Evolutionary conservation across 768 basidiomycete species (phyloP).

Genomic region (Kwoniella dejecticola): DNA sequence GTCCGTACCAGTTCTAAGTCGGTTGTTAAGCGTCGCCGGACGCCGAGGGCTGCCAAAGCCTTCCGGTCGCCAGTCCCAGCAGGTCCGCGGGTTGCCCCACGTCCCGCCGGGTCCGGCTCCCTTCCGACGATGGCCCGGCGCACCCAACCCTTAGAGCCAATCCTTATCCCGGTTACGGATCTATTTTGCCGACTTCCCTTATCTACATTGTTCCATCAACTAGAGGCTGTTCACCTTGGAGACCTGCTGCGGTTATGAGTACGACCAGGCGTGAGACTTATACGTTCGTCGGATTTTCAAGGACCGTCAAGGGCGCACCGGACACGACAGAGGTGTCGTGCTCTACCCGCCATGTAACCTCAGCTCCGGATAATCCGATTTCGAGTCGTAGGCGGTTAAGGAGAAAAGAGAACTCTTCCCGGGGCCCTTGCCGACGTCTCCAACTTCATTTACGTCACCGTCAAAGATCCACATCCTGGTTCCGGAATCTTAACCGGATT

Average conservation of each 20-base stretch:
- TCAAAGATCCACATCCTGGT: conserved; percentile 64
- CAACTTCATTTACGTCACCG: conserved; percentile 70
- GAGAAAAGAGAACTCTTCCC: conserved; percentile 79
- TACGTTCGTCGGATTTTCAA: conserved; percentile 78
- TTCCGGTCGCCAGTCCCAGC: conserved; percentile 59
- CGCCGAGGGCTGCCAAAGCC: conserved; percentile 64
- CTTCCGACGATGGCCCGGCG: conserved; percentile 75
- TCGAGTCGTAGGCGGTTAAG: conserved; percentile 72
- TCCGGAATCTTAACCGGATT: conserved; percentile 62
- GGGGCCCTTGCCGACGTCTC: conserved; percentile 67
- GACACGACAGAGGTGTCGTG: conserved; percentile 70
- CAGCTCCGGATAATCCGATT: conserved; percentile 74
- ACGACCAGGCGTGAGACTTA: conserved; percentile 71
- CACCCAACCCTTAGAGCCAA: conserved; percentile 78
- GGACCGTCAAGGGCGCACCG: conserved; percentile 73
- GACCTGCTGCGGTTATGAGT: conserved; percentile 75
- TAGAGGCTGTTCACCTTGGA: conserved; percentile 80
- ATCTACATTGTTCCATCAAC: conserved; percentile 78
- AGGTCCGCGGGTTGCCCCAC: conserved; percentile 63
- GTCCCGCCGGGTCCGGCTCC: conserved; percentile 70
- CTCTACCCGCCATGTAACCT: conserved; percentile 73
- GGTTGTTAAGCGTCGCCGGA: conserved; percentile 69
- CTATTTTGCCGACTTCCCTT: conserved; percentile 80
- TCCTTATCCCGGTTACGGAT: conserved; percentile 67
- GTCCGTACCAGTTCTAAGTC: conserved; percentile 77